phyloP scores from a whole-genome alignment of 345 rosid genomes.

The Sonneratia alba region DNA sequence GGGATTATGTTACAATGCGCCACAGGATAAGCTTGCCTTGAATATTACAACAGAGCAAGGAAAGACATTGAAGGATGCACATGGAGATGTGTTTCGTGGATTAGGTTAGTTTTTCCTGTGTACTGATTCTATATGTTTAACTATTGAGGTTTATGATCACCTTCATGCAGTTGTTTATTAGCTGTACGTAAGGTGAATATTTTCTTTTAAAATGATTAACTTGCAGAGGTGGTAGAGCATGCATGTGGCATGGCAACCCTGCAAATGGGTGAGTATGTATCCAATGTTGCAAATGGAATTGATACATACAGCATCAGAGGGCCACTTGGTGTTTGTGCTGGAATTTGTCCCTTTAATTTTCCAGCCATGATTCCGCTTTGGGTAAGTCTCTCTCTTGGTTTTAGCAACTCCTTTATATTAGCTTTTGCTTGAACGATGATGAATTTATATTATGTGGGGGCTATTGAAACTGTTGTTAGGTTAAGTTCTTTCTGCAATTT shows the following conservation, averaged over 20 bases:
- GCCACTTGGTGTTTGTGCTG: slow-evolving; percentile 97
- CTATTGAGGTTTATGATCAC: background rate
- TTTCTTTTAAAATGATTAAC: background rate
- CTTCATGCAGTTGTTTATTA: background rate
- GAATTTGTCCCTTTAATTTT: slow-evolving; percentile 96
- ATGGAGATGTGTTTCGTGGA: slow-evolving; percentile 97
- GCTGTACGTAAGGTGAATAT: background rate
- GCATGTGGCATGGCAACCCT: slow-evolving; percentile 94
- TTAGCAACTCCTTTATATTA: slow-evolving; percentile 1
- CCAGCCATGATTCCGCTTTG: slow-evolving; percentile 99
- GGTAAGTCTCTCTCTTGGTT: slow-evolving; percentile 32
- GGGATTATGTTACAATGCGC: background rate
- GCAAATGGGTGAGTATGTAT: slow-evolving; percentile 93
- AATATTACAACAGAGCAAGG: slow-evolving; percentile 91
- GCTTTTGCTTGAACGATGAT: background rate
- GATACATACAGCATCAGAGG: slow-evolving; percentile 90
- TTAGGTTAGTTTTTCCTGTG: slow-evolving; percentile 33
- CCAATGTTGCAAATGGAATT: slow-evolving; percentile 83
- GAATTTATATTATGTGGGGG: background rate
- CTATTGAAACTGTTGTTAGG: background rate
- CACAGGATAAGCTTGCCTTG: slow-evolving; percentile 83
- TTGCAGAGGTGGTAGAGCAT: slow-evolving; percentile 94
- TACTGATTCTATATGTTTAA: background rate
- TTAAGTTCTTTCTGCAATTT: background rate
- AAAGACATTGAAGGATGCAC: slow-evolving; percentile 93